Base-by-base conservation (phyloP, 2,329 filamentous ascomycete genomes). In the Neurospora crassa region DNA sequence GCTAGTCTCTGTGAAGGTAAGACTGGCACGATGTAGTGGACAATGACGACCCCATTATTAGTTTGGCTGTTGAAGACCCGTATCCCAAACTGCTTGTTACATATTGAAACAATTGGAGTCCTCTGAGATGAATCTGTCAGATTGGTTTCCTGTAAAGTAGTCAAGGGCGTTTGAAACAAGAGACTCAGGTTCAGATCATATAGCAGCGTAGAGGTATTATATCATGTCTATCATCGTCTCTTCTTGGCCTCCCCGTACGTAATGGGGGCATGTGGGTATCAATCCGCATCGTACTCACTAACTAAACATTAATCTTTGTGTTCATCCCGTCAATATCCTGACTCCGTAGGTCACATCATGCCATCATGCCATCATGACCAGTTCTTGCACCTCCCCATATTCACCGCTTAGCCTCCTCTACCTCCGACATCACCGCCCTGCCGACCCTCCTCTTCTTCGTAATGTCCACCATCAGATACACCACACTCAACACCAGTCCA, bases 401-500 rank as follows among this genome's bases (percentile, higher is more conserved):
- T 63, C 24, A 63, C 53, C 14, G 24, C 53, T 63, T 63, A 34
- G 4, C 24, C 53, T 34, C 53, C 24, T 34, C 53, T 24, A 0
- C 53, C 53, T 63, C 53, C 24, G 24, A 29, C 53, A 34, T 63
- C 6, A 63, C 53, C 14, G 24, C 53, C 24, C 3, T 29, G 24
- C 14, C 53, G 34, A 63, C 53, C 24, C 53, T 63, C 53, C 53
- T 63, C 14, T 63, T 63, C 24, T 63, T 63, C 53, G 14, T 34
- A 29, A 63, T 18, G 34, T 63, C 24, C 24, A 63, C 53, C 24
- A 14, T 8, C 68, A 75, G 69, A 67, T 73, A 78, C 2, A 69
- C 67, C 1, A 75, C 20, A 53, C 76, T 74, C 20, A 76, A 67
- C 11, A 71, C 67, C 68, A 74, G 40, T 3, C 76, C 76, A 10